These are phyloP conservation scores for Pulveroboletus sp. DNA, from an alignment of 768 basidiomycete genomes.

Conservation along the genomic window DNA sequence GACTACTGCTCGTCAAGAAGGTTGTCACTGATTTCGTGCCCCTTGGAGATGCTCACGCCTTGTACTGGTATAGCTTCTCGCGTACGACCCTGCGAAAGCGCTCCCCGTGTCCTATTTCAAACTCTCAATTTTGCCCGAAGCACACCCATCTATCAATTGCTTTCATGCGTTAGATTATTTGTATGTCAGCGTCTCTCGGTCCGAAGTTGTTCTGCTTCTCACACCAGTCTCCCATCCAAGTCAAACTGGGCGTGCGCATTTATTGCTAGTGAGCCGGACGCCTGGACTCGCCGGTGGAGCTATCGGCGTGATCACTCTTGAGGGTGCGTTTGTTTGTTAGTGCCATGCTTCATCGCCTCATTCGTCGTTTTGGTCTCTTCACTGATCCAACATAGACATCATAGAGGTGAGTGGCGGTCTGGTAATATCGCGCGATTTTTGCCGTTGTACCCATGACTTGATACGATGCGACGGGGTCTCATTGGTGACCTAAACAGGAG, in stretches of 20 bases:
- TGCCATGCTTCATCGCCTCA: too few species aligned
- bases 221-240: conserved; percentile 47
- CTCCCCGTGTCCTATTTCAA: conserved; percentile 71
- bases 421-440: background rate
- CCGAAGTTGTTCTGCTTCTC: conserved; percentile 2
- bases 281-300: conserved; percentile 83
- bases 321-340: conserved; percentile 42
- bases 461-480: background rate
- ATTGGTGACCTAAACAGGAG: conserved; percentile 47
- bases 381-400: conserved; percentile 45
- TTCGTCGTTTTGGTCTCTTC: background rate
- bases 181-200: conserved; percentile 34
- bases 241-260: conserved; percentile 92
- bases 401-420: conserved; percentile 49
- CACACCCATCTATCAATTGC: conserved; percentile 81
- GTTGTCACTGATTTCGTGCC: conserved; percentile 27
- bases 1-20: conserved; percentile 81
- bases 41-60: background rate
- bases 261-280: conserved; percentile 77
- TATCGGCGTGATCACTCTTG: conserved; percentile 86
- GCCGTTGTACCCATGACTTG: background rate
- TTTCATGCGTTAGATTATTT: conserved; percentile 95
- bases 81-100: conserved; percentile 80
- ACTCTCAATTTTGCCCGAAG: conserved; percentile 86
- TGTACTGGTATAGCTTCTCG: conserved; percentile 56